These are phyloP conservation scores for Limtongia smithiae DNA, from an alignment of 805 yeast species.

Conservation along the genomic window DNA sequence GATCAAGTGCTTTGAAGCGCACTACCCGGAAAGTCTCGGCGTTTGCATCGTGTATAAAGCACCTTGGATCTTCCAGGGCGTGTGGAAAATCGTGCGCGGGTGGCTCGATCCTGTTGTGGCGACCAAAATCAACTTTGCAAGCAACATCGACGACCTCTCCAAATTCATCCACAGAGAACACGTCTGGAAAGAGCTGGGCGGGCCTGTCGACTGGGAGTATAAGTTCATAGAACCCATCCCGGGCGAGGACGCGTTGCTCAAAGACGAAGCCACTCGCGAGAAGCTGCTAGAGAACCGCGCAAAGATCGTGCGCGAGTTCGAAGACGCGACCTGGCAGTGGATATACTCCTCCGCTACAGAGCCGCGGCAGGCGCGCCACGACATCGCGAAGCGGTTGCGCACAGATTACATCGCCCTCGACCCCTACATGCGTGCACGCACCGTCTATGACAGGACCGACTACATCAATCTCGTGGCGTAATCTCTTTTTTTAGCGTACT, in stretches of 20 bases:
- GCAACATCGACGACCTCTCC: constrained; percentile 60
- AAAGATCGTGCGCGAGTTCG: constrained; percentile 50
- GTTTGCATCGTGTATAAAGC: constrained; percentile 83
- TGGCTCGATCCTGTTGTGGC: constrained; percentile 98
- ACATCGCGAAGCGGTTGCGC: constrained; percentile 47
- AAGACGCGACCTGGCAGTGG: constrained; percentile 73
- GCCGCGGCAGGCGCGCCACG: constrained; percentile 48
- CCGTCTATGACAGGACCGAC: constrained; percentile 77
- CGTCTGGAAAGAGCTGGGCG: constrained; percentile 74
- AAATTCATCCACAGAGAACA: constrained; percentile 56
- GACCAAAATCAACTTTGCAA: constrained; percentile 80
- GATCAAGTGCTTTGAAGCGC: constrained; percentile 87
- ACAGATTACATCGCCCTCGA: constrained; percentile 67
- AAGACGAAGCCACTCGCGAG: constrained; percentile 47
- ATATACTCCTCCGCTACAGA: constrained; percentile 50
- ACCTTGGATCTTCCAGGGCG: constrained; percentile 94
- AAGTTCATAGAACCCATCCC: constrained; percentile 59
- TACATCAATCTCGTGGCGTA: constrained; percentile 8
- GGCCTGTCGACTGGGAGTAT: constrained; percentile 57
- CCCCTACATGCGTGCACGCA: constrained; percentile 76
- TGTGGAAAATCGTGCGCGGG: constrained; percentile 86
- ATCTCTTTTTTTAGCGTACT: not conserved
- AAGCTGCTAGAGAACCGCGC: constrained; percentile 51
- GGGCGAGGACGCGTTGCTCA: constrained; percentile 50
- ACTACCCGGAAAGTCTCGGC: constrained; percentile 92